Base-by-base conservation (phyloP, 768 basidiomycete genomes). In the Lactarius sanguifluus region DNA sequence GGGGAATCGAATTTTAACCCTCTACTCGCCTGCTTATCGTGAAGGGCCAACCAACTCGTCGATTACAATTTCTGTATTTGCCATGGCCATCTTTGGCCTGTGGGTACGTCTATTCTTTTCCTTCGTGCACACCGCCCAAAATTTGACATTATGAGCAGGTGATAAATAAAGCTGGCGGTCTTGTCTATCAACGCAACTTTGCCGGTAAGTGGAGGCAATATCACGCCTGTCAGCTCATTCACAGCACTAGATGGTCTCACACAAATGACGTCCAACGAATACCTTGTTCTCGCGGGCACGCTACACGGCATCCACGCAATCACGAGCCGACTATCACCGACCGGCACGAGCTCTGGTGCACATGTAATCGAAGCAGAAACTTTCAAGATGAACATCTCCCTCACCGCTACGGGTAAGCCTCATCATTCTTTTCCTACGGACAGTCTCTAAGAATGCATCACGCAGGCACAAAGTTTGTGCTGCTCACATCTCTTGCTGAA, bases 281-380 rank as follows among this genome's bases (percentile, higher is more conserved):
- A 94, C 70, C 86, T 99, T 62, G 92, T 98, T 20, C 85, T 98
- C 47, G 97, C 97, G 2, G 96, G 96, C 54, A 98, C 97, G 16
- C 78, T 98, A 43, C 97, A 98, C 69, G 96, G 96, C 59, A 96
- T 99, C 34, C 97, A 98, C 72, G 97, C 97, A n/a, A 98, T 98
- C 71, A 98, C 96, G 0, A 89, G 90, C 69, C 86, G 92, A 54
- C 81, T 99, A 55, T 94, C 92, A 5, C 96, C 97, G 3, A 85
- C 83, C 20, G 90, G 90, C 5, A 73, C 83, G 25, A 90, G 91
- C 74, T 95, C 94, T 18, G 94, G 94, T 20, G 91, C 90, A 9
- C 91, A 98, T 73, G 88, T 94, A n/a, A 96, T 98, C 70, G 96
- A 98, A 74, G 93, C 90, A 16, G 97, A 98, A 73, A 86, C 88